phyloP scores from a whole-genome alignment of 1,284 basidiomycete species.

The Leccinum idahoense region DNA sequence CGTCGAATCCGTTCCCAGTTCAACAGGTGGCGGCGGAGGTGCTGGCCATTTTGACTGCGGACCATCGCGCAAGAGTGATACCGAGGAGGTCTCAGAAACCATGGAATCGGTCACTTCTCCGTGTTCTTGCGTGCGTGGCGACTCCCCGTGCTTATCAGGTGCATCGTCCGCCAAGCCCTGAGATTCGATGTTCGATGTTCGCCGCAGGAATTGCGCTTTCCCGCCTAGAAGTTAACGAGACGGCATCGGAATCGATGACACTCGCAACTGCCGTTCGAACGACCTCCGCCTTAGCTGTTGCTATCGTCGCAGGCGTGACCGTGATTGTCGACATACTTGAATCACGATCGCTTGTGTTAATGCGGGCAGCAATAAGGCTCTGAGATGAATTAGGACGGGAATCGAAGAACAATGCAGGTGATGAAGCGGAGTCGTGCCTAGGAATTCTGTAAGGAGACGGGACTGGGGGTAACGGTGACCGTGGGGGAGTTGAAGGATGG shows the following conservation, averaged over 20 bases:
- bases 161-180: neutral
- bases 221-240: slow-evolving; percentile 17
- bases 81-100: slow-evolving; percentile 15
- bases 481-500: slow-evolving; percentile 1
- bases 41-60: slow-evolving; percentile 27
- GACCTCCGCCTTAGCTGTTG: slow-evolving; percentile 31
- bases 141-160: slow-evolving; percentile 2
- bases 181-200: slow-evolving; percentile 4
- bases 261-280: slow-evolving; percentile 44
- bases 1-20: slow-evolving; percentile 19
- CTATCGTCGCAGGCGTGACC: slow-evolving; percentile 44
- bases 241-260: slow-evolving; percentile 32
- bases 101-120: slow-evolving; percentile 13
- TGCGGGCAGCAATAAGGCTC: slow-evolving; percentile 13
- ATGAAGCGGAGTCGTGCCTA: slow-evolving; percentile 1
- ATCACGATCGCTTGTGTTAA: slow-evolving; percentile 34
- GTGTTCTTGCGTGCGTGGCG: slow-evolving; percentile 9
- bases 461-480: slow-evolving; percentile 9
- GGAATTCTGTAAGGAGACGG: slow-evolving; percentile 5
- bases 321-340: slow-evolving; percentile 49
- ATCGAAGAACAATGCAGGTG: slow-evolving; percentile 4
- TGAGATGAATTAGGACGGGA: slow-evolving; percentile 17
- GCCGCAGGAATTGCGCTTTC: slow-evolving; percentile 13
- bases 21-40: slow-evolving; percentile 27
- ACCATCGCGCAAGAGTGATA: slow-evolving; percentile 18